phyloP scores from a whole-genome alignment of 192 early-diverging fungal genomes.

The Coemansia sp. region DNA sequence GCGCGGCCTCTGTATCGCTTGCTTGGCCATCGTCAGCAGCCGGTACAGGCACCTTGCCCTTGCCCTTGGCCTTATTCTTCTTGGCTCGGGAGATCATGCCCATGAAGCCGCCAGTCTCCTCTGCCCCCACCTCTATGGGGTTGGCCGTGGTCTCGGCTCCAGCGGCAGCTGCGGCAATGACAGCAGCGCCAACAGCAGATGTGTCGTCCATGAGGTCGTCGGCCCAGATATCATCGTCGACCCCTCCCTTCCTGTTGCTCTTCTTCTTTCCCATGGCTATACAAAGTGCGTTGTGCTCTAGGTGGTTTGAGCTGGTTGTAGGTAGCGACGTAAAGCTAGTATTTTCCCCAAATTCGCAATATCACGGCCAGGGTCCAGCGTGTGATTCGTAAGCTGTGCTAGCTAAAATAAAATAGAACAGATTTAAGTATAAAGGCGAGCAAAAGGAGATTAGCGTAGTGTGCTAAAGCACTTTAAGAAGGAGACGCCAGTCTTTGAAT shows the following conservation, averaged over 20 bases:
- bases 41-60: conserved; percentile 3
- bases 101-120: conserved; percentile 5
- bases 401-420: not conserved
- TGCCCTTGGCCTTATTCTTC: conserved; percentile 25
- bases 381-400: not conserved
- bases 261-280: conserved; percentile 28
- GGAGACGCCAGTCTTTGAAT: not conserved
- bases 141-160: conserved; percentile 14
- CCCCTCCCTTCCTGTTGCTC: conserved; percentile 13
- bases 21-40: not conserved
- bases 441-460: not conserved
- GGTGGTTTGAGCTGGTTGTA: not conserved
- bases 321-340: not conserved
- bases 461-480: not conserved
- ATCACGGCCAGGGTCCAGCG: not conserved
- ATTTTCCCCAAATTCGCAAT: not conserved
- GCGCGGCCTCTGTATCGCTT: not conserved
- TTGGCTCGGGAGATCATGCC: conserved; percentile 22
- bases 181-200: conserved; percentile 4
- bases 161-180: not conserved
- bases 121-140: conserved; percentile 29
- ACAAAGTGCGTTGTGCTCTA: not conserved
- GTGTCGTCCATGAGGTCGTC: conserved; percentile 21
- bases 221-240: conserved; percentile 33
- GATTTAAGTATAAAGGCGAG: not conserved